These are phyloP conservation scores for Plasmodium yoelii DNA, from an alignment of 169 alveolate species.

Conservation along the genomic window DNA sequence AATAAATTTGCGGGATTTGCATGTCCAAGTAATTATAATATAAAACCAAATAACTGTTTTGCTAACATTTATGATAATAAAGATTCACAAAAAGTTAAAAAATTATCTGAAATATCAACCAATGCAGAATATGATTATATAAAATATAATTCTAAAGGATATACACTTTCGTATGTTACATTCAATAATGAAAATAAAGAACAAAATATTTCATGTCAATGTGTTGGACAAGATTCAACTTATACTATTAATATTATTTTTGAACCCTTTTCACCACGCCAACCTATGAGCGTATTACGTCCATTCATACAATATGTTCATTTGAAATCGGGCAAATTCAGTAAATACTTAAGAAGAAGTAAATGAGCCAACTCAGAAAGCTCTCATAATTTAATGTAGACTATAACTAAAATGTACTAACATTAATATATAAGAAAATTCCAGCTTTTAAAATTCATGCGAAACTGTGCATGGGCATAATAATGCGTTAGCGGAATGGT, in stretches of 20 bases:
- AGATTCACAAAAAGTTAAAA: slow-evolving; percentile 22
- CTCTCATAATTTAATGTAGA: no score
- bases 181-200: slow-evolving; percentile 8
- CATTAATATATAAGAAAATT: no score
- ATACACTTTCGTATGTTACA: slow-evolving; percentile 38
- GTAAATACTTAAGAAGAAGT: background rate
- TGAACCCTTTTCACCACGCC: slow-evolving; percentile 11
- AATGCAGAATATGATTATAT: slow-evolving; percentile 36
- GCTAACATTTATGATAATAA: slow-evolving; percentile 24
- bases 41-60: slow-evolving; percentile 44
- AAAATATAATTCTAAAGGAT: slow-evolving; percentile 27
- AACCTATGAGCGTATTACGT: slow-evolving; percentile 6
- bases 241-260: slow-evolving; percentile 19
- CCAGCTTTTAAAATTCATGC: no score
- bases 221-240: slow-evolving; percentile 5
- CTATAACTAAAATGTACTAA: no score
- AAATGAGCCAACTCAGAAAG: background rate
- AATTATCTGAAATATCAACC: slow-evolving; percentile 14
- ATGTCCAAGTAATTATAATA: slow-evolving; percentile 20
- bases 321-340: slow-evolving; percentile 1
- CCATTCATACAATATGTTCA: slow-evolving; percentile 26
- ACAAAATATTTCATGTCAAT: slow-evolving; percentile 42
- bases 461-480: no score
- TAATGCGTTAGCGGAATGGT: no score
- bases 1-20: slow-evolving; percentile 68